Conservation (phyloP, 768 basidiomycete species). For the Clitopilus passeckerianus region DNA sequence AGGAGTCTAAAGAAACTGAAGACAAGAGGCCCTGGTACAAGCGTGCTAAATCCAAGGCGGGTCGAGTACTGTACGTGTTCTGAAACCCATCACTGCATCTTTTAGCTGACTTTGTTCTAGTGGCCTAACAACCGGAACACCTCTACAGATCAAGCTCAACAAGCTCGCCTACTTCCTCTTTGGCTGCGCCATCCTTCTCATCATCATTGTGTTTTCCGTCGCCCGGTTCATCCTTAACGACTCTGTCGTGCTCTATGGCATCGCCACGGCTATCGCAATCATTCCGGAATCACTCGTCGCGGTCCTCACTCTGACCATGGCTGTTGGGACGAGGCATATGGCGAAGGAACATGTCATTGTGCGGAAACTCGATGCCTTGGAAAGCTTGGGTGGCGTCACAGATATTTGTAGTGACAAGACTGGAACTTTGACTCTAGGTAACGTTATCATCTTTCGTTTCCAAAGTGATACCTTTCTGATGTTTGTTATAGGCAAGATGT, state of each 20-base stretch:
- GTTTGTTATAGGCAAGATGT: slow-evolving; percentile 29
- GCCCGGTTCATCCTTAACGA: slow-evolving; percentile 25
- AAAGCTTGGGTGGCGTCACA: slow-evolving; percentile 53
- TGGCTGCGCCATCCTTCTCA: slow-evolving; percentile 27
- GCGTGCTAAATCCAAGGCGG: slow-evolving; percentile 16
- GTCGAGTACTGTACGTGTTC: slow-evolving; percentile 20
- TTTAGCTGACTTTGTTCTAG: slow-evolving; percentile 11
- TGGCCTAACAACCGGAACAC: slow-evolving; percentile 28
- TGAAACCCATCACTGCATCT: neutral
- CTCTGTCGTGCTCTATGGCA: slow-evolving; percentile 30
- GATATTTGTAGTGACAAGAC: slow-evolving; percentile 63
- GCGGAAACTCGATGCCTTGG: slow-evolving; percentile 57
- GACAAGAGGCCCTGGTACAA: slow-evolving; percentile 17
- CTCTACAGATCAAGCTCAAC: slow-evolving; percentile 30
- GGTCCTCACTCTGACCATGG: slow-evolving; percentile 54
- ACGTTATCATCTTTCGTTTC: neutral
- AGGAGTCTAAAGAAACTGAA: slow-evolving; percentile 3
- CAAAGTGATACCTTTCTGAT: neutral
- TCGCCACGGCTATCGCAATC: slow-evolving; percentile 32
- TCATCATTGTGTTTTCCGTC: slow-evolving; percentile 32
- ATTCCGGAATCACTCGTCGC: slow-evolving; percentile 39
- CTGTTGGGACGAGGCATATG: slow-evolving; percentile 51
- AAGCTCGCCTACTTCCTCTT: slow-evolving; percentile 31
- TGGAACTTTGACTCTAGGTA: slow-evolving; percentile 47
- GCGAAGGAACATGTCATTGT: slow-evolving; percentile 57